Conservation (phyloP, 495 filamentous ascomycete genomes). For the Lepidopterella palustris region DNA sequence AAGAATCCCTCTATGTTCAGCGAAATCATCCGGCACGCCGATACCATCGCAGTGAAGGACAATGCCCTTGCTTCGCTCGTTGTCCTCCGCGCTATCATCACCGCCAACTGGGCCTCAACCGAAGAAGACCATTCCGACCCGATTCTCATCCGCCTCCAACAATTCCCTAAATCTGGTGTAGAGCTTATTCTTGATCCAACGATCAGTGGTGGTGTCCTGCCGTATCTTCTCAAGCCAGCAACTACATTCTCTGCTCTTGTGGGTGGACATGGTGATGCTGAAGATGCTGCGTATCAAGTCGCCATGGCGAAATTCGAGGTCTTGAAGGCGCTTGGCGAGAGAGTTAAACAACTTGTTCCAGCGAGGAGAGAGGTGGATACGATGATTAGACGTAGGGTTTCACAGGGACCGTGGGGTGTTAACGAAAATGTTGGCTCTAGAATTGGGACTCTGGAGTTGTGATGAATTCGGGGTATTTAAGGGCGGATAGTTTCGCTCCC, state of each 20-base stretch:
- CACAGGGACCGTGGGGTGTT: slow-evolving; percentile 23
- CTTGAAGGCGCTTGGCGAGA: slow-evolving; percentile 39
- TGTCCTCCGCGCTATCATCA: slow-evolving; percentile 49
- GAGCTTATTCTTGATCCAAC: slow-evolving; percentile 17
- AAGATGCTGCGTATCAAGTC: slow-evolving; percentile 54
- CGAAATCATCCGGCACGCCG: slow-evolving; percentile 47
- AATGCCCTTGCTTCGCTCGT: slow-evolving; percentile 50
- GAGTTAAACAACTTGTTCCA: slow-evolving; percentile 12
- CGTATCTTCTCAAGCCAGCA: slow-evolving; percentile 54
- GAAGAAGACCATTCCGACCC: slow-evolving; percentile 11
- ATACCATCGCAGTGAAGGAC: slow-evolving; percentile 54
- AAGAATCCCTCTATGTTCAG: slow-evolving; percentile 47
- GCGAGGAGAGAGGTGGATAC: slow-evolving; percentile 7
- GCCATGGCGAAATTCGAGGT: slow-evolving; percentile 55
- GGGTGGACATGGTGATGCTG: slow-evolving; percentile 51
- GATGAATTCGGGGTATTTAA: not conserved
- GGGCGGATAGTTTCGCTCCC: too few species aligned
- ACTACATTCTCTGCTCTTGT: slow-evolving; percentile 53
- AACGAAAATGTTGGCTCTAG: slow-evolving; percentile 13
- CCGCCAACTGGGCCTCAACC: slow-evolving; percentile 48
- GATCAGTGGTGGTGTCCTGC: slow-evolving; percentile 40
- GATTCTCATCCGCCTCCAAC: slow-evolving; percentile 11
- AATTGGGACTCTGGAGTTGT: slow-evolving; percentile 26
- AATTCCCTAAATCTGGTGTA: slow-evolving; percentile 29
- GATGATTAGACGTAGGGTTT: slow-evolving; percentile 17